Percentiles rank a stretch among this genome's conserved stretches.
These are phyloP conservation scores for Plasmodium vivax DNA, from an alignment of 169 alveolate genomes.

Conservation along the genomic window DNA sequence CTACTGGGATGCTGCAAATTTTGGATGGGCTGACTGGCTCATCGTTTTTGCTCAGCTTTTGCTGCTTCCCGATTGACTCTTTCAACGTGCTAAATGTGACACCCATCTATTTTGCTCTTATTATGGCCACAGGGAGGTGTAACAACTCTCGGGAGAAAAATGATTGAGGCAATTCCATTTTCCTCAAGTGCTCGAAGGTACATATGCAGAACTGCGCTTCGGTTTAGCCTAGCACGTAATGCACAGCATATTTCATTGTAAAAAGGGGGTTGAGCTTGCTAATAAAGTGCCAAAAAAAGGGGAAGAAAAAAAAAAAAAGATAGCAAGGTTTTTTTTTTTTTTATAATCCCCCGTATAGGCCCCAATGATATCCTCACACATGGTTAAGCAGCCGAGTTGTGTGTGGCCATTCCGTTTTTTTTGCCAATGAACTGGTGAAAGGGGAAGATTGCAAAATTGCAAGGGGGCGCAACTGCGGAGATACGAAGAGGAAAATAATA, in stretches of 20 bases:
- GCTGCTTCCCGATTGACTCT: not conserved
- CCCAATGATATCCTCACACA: not conserved
- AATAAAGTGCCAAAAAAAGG: not conserved
- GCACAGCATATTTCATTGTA: not conserved
- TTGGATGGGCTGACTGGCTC: not conserved
- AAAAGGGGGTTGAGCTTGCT: not conserved
- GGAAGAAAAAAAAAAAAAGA: not conserved
- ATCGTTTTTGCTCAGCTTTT: not conserved
- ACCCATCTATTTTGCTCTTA: not conserved
- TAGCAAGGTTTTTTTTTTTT: not conserved
- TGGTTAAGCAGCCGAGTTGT: not conserved
- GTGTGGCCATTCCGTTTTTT: not conserved
- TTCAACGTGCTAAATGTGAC: not conserved
- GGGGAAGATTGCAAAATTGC: not conserved
- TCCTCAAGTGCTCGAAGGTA: not conserved
- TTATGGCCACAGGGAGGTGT: not conserved
- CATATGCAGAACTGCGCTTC: not conserved
- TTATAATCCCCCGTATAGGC: not conserved
- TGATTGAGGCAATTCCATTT: not conserved
- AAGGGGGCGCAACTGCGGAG: not conserved
- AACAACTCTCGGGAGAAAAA: not conserved
- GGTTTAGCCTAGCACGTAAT: not conserved
- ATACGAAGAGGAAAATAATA: not conserved
- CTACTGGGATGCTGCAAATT: not conserved
- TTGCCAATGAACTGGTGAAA: not conserved